Base-by-base conservation (phyloP, 78 protist species). In the Dictyostelium firmibasis region DNA sequence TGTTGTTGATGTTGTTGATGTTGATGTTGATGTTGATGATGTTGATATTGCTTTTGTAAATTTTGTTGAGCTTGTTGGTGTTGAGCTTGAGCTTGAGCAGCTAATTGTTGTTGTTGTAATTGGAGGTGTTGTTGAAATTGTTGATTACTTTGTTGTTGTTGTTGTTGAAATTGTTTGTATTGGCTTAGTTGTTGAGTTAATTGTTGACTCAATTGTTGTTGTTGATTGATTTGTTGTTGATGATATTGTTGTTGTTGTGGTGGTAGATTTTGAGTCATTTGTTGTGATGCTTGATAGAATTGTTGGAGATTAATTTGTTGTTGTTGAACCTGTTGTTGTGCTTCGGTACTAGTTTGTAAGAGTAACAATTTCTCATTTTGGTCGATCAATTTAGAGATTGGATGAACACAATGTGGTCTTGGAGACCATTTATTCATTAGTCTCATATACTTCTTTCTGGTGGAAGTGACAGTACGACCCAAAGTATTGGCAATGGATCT, bases 351-450 rank as follows among this genome's bases (percentile, higher is more conserved):
- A 11, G 64, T 83, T 79, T 53, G 93, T 4, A 35, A 36, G 33
- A 53, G 86, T 35, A 62, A 31, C 41, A 53, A 70, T n/a, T 64
- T 76, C 33, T 87, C 93, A 62, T 87, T 87, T 43, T 62, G 76
- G 14, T 87, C 93, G 60, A 87, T 87, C n/a, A 87, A 23, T 23
- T 78, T 76, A 35, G 93, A 87, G 33, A 87, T 87, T 10, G 84
- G 93, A 50, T 87, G 93, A 14, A 87, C 93, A 13, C 85, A 87
- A 16, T 43, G 82, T 18, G 93, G 93, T 62, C 93, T 62, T 62
- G 93, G 93, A 0, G 93, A 87, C 93, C 93, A 87, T 38, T 87
- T 87, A 60, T 87, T 87, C 93, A 87, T 79, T 11, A 87, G 13
- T 72, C 93, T 78, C 93, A 87, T 87, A 29, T 87, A 87, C 50